phyloP scores from a whole-genome alignment of 2,329 filamentous ascomycete genomes.

The Penicillium polonicum region DNA sequence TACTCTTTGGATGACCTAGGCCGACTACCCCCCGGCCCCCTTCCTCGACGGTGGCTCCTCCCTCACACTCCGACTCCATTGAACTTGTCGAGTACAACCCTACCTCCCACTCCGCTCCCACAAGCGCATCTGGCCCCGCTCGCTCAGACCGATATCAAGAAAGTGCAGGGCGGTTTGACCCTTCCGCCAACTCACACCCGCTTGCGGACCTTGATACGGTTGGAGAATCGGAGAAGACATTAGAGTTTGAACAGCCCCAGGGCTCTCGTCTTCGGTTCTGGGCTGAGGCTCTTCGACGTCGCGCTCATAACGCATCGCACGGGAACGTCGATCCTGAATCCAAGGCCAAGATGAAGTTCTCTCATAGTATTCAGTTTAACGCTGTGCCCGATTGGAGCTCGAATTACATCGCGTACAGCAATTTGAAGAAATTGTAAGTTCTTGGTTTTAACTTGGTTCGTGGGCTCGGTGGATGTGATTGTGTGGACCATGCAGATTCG shows the following conservation, averaged over 20 bases:
- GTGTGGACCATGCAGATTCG: not conserved
- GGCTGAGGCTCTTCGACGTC: conserved; percentile 35
- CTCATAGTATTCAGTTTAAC: conserved; percentile 98
- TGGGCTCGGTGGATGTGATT: not conserved
- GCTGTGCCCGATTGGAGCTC: conserved; percentile 99
- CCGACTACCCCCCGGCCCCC: conserved; percentile 15
- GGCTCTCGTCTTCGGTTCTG: conserved; percentile 32
- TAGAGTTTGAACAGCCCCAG: conserved; percentile 6
- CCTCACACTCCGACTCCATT: conserved; percentile 28
- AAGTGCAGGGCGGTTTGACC: conserved; percentile 6
- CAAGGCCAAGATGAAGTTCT: conserved; percentile 95
- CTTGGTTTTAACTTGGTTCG: not conserved
- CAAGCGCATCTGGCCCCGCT: conserved; percentile 8
- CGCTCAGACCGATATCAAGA: conserved; percentile 3
- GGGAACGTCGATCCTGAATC: conserved; percentile 25
- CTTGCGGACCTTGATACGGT: conserved; percentile 8
- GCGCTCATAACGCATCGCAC: conserved; percentile 16
- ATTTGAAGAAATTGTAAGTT: conserved; percentile 92
- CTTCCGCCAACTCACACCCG: conserved; percentile 14
- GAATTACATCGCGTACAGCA: conserved; percentile 97
- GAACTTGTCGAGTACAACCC: conserved; percentile 34
- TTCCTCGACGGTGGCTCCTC: conserved; percentile 24
- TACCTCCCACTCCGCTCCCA: conserved; percentile 2
- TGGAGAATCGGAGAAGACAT: not conserved
- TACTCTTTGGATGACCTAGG: conserved; percentile 16